These are phyloP conservation scores for Salix koriyanagi DNA, from an alignment of 345 rosid species.

Conservation along the genomic window DNA sequence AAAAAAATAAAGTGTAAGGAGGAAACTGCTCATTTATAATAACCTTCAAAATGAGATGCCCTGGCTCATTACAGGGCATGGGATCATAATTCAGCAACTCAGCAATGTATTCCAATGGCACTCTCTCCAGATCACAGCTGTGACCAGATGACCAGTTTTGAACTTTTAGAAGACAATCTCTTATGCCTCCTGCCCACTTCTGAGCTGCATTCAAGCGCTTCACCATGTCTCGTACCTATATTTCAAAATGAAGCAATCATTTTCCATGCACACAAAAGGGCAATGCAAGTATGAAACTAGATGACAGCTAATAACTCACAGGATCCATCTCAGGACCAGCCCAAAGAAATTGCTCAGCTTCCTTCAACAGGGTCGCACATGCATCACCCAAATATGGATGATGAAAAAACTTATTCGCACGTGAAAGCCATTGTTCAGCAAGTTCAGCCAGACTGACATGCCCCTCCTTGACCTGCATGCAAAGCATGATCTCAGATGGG, in stretches of 20 bases:
- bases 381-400: slow-evolving; percentile 48
- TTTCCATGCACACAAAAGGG: slow-evolving; percentile 7
- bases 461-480: slow-evolving; percentile 47
- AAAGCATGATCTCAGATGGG: slow-evolving; percentile 8
- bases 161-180: slow-evolving; percentile 49
- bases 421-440: slow-evolving; percentile 70
- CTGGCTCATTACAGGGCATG: slow-evolving; percentile 63
- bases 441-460: slow-evolving; percentile 52
- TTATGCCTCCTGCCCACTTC: slow-evolving; percentile 72
- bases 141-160: slow-evolving; percentile 35
- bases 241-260: slow-evolving; percentile 10
- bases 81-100: slow-evolving; percentile 54
- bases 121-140: slow-evolving; percentile 37
- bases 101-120: slow-evolving; percentile 40
- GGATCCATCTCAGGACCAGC: slow-evolving; percentile 87
- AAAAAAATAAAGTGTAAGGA: neutral
- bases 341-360: slow-evolving; percentile 97
- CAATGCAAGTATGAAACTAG: slow-evolving; percentile 13
- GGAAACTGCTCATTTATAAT: slow-evolving; percentile 17
- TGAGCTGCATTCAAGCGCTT: slow-evolving; percentile 52
- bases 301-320: slow-evolving; percentile 45
- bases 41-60: slow-evolving; percentile 72
- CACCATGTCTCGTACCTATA: slow-evolving; percentile 62
- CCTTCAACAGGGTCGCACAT: slow-evolving; percentile 53
- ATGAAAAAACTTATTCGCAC: slow-evolving; percentile 38